Evolutionary conservation across 169 alveolate species (phyloP), one percentile per base, ranked within the genome.

Genomic region (Plasmodium gonderi): DNA sequence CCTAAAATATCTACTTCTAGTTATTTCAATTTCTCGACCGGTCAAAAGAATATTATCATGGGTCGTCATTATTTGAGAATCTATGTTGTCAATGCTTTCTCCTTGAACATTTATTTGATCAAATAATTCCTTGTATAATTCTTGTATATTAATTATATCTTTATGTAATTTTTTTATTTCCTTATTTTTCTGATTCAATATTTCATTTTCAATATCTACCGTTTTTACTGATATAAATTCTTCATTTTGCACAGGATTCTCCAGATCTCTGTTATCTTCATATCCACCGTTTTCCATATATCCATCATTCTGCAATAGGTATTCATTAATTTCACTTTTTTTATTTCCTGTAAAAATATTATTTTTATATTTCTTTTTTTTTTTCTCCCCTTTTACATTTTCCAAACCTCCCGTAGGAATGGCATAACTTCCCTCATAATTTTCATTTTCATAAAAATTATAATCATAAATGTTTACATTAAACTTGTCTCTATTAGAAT

Each of bases 81-180:
- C 93, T 26, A 87, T 87, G 33, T 75, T 87, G 33, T 87, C 93
- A 65, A 87, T 74, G 65, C 38, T 75, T 17, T 87, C 93, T 26
- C 93, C 93, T 87, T 87, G 93, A 23, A 87, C 31, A 75, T 87
- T 87, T 54, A 87, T 49, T 40, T 87, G 93, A 8, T 87, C 93
- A 74, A 75, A 87, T 75, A 87, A 54, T 36, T 87, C 93, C 45
- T 87, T 87, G 79, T 87, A 87, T 75, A 87, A 33, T 17, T 75
- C 93, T 40, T 87, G 93, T 36, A 87, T 87, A 65, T 87, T 87
- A 31, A 87, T 42, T 75, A 87, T 87, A 33, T 87, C 93, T 38
- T 76, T 76, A 87, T 87, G 93, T 75, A 87, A 87, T 87, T 87
- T 74, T 42, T 87, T 74, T 54, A 87, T 87, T 87, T 87, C 93